A percentile compares a stretch with the other conserved stretches of the same genome.
Evolutionary conservation across 768 basidiomycete species (phyloP).

Genomic region (Tulasnella calospora): DNA sequence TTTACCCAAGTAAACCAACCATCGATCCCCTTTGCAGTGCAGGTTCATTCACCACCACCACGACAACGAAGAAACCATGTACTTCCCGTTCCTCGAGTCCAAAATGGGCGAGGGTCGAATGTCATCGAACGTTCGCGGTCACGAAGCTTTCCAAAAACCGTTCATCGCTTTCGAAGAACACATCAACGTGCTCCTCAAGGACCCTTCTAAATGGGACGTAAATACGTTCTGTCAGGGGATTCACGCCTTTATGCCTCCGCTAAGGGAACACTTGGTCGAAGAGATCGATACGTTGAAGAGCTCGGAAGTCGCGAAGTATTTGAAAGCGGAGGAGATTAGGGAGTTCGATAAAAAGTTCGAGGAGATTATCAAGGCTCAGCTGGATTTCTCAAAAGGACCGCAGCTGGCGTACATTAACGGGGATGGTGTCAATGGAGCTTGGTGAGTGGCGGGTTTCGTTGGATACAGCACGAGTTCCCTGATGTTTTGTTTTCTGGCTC

Average conservation of each 20-base stretch:
- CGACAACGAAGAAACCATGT: slow-evolving; percentile 16
- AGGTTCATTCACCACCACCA: slow-evolving; percentile 3
- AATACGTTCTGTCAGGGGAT: not conserved
- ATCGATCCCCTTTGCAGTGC: not conserved
- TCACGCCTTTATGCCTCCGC: not conserved
- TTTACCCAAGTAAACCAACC: not conserved
- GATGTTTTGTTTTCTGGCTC: no score
- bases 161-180: not conserved
- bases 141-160: slow-evolving; percentile 1
- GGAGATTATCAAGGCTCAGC: not conserved
- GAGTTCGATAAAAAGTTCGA: slow-evolving; percentile 1
- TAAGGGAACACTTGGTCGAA: slow-evolving; percentile 2
- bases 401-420: slow-evolving; percentile 14
- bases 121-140: slow-evolving; percentile 1
- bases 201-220: not conserved
- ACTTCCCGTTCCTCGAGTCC: slow-evolving; percentile 8
- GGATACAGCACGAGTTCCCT: not conserved
- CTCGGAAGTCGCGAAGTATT: not conserved
- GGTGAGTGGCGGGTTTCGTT: not conserved
- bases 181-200: not conserved
- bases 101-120: slow-evolving; percentile 16
- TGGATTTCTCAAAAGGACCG: not conserved
- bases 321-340: not conserved
- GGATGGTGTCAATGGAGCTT: slow-evolving; percentile 8
- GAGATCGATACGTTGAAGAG: slow-evolving; percentile 19